Percentiles rank a stretch among this genome's conserved stretches.
Conservation (phyloP, 2,329 filamentous ascomycete species). For the Clarireedia homoeocarpa region DNA sequence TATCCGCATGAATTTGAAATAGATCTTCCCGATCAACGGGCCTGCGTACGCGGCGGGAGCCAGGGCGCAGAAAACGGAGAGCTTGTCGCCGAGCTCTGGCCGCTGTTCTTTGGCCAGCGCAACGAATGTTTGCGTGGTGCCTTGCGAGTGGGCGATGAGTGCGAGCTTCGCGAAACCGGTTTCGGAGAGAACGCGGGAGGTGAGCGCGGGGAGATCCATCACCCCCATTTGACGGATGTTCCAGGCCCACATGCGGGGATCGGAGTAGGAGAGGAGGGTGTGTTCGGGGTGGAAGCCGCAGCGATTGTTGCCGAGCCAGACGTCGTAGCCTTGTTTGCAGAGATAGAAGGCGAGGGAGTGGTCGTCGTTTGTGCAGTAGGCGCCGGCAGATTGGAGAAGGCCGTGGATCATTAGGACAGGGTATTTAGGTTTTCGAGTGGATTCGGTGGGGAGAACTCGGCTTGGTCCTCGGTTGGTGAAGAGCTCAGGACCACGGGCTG, state of each 20-base stretch:
- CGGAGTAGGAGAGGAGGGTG: constrained; percentile 57
- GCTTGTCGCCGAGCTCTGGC: constrained; percentile 71
- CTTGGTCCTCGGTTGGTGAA: constrained; percentile 44
- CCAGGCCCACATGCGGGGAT: constrained; percentile 95
- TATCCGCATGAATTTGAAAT: constrained; percentile 84
- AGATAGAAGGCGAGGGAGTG: constrained; percentile 86
- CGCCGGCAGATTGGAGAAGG: constrained; percentile 77
- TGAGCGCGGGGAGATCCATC: constrained; percentile 75
- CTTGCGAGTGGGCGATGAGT: constrained; percentile 82
- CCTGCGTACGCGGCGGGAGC: constrained; percentile 89
- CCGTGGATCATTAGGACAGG: constrained; percentile 85
- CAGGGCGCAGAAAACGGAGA: constrained; percentile 85
- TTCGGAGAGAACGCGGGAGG: constrained; percentile 70
- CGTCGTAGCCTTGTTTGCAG: constrained; percentile 85
- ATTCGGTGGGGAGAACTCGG: constrained; percentile 29
- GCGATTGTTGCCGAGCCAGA: constrained; percentile 92
- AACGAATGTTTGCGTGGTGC: constrained; percentile 81
- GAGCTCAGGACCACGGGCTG: constrained; percentile 50
- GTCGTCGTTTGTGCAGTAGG: constrained; percentile 86
- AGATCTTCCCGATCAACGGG: constrained; percentile 74
- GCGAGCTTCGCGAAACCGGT: constrained; percentile 79
- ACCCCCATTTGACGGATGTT: constrained; percentile 92
- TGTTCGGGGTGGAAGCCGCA: constrained; percentile 80
- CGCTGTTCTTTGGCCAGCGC: constrained; percentile 85
- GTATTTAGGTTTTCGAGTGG: constrained; percentile 45